Conservation (phyloP, 2,329 filamentous ascomycete species). For the Microdochium trichocladiopsis region DNA sequence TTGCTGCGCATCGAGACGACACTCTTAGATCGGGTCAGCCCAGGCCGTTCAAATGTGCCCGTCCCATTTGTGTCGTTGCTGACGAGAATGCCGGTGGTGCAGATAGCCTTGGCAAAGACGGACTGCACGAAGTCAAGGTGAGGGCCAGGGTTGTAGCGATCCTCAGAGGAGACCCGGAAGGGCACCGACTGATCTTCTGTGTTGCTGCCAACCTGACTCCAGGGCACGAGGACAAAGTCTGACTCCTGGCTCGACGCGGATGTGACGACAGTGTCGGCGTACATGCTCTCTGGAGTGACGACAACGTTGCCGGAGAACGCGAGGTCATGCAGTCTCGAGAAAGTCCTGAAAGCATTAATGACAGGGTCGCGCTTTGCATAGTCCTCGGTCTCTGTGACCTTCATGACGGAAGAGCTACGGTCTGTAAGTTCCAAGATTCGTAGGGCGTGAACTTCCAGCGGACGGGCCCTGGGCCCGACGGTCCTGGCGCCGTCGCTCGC, state of each 20-base stretch:
- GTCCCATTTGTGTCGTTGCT: slow-evolving; percentile 49
- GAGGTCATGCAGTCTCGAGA: slow-evolving; percentile 77
- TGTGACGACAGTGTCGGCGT: slow-evolving; percentile 67
- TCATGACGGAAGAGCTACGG: slow-evolving; percentile 92
- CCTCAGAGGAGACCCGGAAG: slow-evolving; percentile 38
- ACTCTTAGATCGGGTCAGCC: slow-evolving; percentile 42
- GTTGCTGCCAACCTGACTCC: slow-evolving; percentile 77
- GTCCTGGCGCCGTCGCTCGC: slow-evolving; percentile 14
- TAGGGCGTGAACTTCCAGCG: slow-evolving; percentile 71
- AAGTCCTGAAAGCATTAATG: slow-evolving; percentile 84
- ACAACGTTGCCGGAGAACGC: slow-evolving; percentile 78
- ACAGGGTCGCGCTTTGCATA: slow-evolving; percentile 70
- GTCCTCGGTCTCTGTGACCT: slow-evolving; percentile 76
- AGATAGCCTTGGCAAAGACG: slow-evolving; percentile 55
- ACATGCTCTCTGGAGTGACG: slow-evolving; percentile 70
- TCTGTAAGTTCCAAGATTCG: slow-evolving; percentile 83
- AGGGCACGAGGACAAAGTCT: slow-evolving; percentile 77
- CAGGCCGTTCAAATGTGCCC: slow-evolving; percentile 24
- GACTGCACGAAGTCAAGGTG: slow-evolving; percentile 69
- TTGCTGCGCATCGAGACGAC: slow-evolving; percentile 54
- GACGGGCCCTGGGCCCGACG: slow-evolving; percentile 27
- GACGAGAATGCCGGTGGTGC: slow-evolving; percentile 72
- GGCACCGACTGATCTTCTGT: slow-evolving; percentile 51
- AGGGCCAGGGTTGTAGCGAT: slow-evolving; percentile 51
- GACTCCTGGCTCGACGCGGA: slow-evolving; percentile 64